A percentile compares a stretch with the other conserved stretches of the same genome.
Conservation (phyloP, 202 grass and related monocot genomes). For the Schoenoplectus triqueter region DNA sequence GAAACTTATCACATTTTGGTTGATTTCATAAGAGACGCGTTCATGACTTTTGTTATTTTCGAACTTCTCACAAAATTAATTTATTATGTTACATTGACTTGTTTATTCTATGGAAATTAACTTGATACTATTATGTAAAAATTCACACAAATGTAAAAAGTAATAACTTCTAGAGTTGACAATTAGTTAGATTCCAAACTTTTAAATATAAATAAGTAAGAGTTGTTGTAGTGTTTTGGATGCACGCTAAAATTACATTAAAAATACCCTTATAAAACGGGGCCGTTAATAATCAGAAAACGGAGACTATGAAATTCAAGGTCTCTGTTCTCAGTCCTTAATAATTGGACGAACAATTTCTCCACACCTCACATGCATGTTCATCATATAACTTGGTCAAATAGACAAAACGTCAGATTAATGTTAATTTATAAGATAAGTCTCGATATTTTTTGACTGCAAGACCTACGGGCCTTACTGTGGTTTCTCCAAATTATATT, state of each 20-base stretch:
- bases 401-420: background rate
- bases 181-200: no score
- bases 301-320: constrained; percentile 3
- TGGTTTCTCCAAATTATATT: background rate
- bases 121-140: no score
- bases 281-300: background rate
- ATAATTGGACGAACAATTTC: constrained; percentile 33
- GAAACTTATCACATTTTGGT: no score
- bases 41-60: no score
- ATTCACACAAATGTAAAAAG: no score
- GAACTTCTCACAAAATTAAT: no score
- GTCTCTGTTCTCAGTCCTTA: constrained; percentile 5
- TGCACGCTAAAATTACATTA: background rate
- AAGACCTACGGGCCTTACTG: background rate
- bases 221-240: background rate
- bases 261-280: background rate
- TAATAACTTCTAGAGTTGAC: no score
- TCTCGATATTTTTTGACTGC: background rate
- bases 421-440: constrained; percentile 5
- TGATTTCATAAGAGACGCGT: no score
- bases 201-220: background rate
- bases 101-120: no score
- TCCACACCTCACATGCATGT: constrained; percentile 20
- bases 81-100: no score
- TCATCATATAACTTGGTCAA: background rate